Conservation (phyloP, 495 filamentous ascomycete genomes). For the Aspergillus baeticus region DNA sequence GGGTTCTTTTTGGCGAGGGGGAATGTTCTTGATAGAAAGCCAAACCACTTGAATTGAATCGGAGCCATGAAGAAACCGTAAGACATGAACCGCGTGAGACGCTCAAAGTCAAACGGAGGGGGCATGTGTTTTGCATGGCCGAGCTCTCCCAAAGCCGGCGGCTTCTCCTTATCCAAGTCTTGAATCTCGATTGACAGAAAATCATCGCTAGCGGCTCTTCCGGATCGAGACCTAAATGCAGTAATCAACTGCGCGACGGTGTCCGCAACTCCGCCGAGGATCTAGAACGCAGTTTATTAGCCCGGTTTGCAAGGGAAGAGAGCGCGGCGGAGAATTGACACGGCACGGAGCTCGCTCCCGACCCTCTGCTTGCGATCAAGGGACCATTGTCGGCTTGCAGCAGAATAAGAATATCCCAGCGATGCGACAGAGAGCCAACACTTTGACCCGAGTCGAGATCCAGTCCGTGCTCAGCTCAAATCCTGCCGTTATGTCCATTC, state of each 20-base stretch:
- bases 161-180: conserved; percentile 82
- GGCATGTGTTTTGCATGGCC: conserved; percentile 65
- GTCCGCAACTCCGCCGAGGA: conserved; percentile 89
- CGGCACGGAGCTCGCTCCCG: conserved; percentile 23
- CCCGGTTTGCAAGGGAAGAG: not conserved
- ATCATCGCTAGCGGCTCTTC: conserved; percentile 65
- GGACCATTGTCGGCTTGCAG: not conserved
- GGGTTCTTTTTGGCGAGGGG: conserved; percentile 77
- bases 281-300: conserved; percentile 40
- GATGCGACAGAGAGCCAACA: too few species aligned
- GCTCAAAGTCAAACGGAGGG: conserved; percentile 92
- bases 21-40: conserved; percentile 78
- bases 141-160: conserved; percentile 62
- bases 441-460: not conserved
- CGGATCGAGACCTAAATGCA: conserved; percentile 65
- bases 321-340: not conserved
- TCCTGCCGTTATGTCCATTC: not conserved
- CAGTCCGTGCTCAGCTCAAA: not conserved
- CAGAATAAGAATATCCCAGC: not conserved
- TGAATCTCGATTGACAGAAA: conserved; percentile 84
- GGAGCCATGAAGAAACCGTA: conserved; percentile 97
- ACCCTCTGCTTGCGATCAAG: too few species aligned
- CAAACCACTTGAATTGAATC: conserved; percentile 95
- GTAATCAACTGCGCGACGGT: conserved; percentile 94
- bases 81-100: conserved; percentile 88